Evolutionary conservation across 179 eudicot species (phyloP).

Genomic region (Camellia oleifera): DNA sequence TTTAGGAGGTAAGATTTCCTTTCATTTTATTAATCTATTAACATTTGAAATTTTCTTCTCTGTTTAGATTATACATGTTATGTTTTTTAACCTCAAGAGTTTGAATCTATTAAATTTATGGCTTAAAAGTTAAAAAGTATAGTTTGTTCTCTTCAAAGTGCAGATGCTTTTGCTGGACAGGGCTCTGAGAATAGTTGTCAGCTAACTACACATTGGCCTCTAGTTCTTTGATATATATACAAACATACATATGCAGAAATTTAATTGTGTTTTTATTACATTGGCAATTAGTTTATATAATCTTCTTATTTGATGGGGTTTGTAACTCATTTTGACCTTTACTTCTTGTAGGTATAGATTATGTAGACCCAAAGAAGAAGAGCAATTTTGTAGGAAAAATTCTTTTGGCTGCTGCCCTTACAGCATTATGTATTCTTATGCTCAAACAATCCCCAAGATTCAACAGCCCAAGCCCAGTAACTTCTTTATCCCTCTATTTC

Average conservation of each 20-base stretch:
- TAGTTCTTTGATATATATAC: not conserved
- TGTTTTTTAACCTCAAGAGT: not conserved
- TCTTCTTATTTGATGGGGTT: not conserved
- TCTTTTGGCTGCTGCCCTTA: slow-evolving; percentile 59
- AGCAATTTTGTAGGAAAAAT: slow-evolving; percentile 54
- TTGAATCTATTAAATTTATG: too few species aligned
- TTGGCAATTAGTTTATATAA: not conserved
- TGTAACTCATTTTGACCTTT: not conserved
- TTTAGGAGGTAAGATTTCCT: slow-evolving; percentile 49
- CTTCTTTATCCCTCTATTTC: slow-evolving; percentile 8
- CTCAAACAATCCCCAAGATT: slow-evolving; percentile 62
- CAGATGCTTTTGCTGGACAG: not conserved
- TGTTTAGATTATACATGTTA: not conserved
- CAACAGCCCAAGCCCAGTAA: slow-evolving; percentile 67
- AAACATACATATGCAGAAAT: not conserved
- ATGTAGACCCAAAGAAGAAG: slow-evolving; percentile 70
- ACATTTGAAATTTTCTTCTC: not conserved
- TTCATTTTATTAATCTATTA: not conserved
- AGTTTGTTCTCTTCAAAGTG: too few species aligned
- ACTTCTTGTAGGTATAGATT: slow-evolving; percentile 69
- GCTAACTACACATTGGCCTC: not conserved
- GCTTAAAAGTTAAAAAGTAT: not conserved
- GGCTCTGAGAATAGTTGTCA: not conserved
- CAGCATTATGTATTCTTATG: slow-evolving; percentile 71
- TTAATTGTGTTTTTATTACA: not conserved